A percentile compares a stretch with the other conserved stretches of the same genome.
phyloP scores from a whole-genome alignment of 805 yeast species.

The Candida maltosa region DNA sequence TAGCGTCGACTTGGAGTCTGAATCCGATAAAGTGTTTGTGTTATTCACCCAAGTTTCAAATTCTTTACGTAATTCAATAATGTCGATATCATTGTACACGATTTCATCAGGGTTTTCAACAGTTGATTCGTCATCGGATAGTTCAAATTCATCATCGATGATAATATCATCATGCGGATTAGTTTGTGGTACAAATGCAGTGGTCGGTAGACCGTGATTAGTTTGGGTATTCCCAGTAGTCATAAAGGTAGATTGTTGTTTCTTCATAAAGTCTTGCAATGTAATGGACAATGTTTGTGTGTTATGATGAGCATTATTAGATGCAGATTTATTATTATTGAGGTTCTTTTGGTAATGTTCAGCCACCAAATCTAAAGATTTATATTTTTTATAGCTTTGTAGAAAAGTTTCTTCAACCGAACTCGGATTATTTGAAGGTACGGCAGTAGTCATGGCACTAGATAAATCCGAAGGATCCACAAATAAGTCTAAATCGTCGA shows the following conservation, averaged over 20 bases:
- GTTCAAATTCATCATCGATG: conserved; percentile 11
- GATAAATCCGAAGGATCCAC: conserved; percentile 31
- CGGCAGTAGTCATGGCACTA: conserved; percentile 9
- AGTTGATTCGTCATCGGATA: conserved; percentile 4
- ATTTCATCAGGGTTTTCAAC: conserved; percentile 4
- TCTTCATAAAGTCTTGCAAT: no score
- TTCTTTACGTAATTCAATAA: conserved; percentile 25
- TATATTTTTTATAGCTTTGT: conserved; percentile 26
- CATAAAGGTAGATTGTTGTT: no score
- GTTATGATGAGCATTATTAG: conserved; percentile 2
- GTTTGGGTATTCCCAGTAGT: no score
- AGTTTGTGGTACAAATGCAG: no score
- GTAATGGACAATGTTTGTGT: neutral
- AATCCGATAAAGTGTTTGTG: conserved; percentile 1
- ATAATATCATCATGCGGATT: conserved; percentile 5
- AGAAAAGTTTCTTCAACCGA: conserved; percentile 30
- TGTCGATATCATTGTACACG: conserved; percentile 22
- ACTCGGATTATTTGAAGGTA: conserved; percentile 17
- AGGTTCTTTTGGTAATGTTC: conserved; percentile 10
- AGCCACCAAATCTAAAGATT: conserved; percentile 30
- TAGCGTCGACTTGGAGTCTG: conserved; percentile 3
- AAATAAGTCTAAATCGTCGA: conserved; percentile 53
- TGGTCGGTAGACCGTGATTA: no score
- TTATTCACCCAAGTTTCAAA: conserved; percentile 16
- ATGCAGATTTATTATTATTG: neutral